Conservation (phyloP, 1,284 basidiomycete genomes). For the Leccinum holopus region DNA sequence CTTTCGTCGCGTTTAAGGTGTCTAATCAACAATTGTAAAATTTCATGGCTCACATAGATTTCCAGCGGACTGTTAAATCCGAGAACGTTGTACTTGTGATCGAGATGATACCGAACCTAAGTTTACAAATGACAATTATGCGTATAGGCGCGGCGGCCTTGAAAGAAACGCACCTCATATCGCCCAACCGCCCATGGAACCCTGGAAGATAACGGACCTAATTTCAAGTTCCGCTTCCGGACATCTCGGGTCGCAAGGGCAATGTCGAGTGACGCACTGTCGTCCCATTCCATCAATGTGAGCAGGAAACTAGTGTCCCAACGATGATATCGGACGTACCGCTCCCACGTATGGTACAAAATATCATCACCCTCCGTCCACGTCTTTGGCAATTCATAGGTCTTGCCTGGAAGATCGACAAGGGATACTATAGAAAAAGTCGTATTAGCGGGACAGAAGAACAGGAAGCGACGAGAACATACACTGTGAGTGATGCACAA, state of each 20-base stretch:
- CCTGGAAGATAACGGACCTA: conserved; percentile 76
- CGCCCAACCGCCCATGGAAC: conserved; percentile 81
- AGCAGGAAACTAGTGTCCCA: conserved; percentile 92
- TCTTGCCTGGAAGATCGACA: too few species aligned
- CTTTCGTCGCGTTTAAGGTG: too few species aligned
- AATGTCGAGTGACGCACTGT: conserved; percentile 69
- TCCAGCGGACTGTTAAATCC: conserved; percentile 80
- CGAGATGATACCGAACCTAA: conserved; percentile 83
- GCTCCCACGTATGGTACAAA: too few species aligned
- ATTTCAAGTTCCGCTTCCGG: conserved; percentile 48
- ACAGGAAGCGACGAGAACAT: too few species aligned
- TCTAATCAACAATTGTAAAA: too few species aligned
- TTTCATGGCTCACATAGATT: conserved; percentile 64
- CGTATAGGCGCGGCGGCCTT: background rate
- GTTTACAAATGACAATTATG: conserved; percentile 5
- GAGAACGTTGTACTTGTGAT: conserved; percentile 97
- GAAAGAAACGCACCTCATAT: conserved; percentile 69
- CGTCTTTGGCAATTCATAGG: too few species aligned
- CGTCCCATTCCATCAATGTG: conserved; percentile 87
- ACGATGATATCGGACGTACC: conserved; percentile 56
- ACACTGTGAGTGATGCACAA: too few species aligned
- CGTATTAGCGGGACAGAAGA: too few species aligned
- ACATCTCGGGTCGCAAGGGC: conserved; percentile 36
- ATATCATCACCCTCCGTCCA: too few species aligned
- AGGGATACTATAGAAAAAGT: too few species aligned